A percentile compares a stretch with the other conserved stretches of the same genome.
Conservation (phyloP, 805 yeast genomes). For the Cyberlindnera euphorbiae region DNA sequence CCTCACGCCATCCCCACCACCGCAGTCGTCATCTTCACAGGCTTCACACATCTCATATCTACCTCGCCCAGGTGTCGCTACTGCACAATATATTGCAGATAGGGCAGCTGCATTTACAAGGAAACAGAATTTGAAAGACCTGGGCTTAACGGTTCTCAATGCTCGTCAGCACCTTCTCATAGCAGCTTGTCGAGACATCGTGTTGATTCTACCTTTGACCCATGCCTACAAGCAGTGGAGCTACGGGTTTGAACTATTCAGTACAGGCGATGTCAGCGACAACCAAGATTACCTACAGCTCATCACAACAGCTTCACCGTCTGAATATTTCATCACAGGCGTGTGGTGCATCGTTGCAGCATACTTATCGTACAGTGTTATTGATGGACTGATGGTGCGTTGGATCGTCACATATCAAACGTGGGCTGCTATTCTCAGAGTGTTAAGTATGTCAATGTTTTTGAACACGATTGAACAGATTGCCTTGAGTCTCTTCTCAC, state of each 20-base stretch:
- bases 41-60: not conserved
- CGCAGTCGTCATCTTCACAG: not conserved
- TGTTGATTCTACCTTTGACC: conserved; percentile 60
- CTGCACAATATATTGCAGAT: conserved; percentile 12
- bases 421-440: conserved; percentile 82
- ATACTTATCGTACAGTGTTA: conserved; percentile 73
- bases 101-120: conserved; percentile 11
- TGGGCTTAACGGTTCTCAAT: conserved; percentile 67
- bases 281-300: conserved; percentile 6
- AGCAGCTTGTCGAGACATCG: conserved; percentile 75
- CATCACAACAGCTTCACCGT: conserved; percentile 57
- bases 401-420: conserved; percentile 92
- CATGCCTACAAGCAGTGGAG: conserved; percentile 44
- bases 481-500: conserved; percentile 61
- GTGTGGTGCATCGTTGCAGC: conserved; percentile 93
- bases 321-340: conserved; percentile 78
- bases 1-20: not conserved
- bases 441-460: conserved; percentile 75
- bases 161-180: conserved; percentile 73
- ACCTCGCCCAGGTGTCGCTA: conserved; percentile 6
- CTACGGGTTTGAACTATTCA: conserved; percentile 12
- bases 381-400: conserved; percentile 86
- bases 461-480: conserved; percentile 67
- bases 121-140: conserved; percentile 37
- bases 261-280: conserved; percentile 1